Percentiles rank a stretch among this genome's conserved stretches.
These are phyloP conservation scores for Phytomonas sp. DNA, from an alignment of 208 protist genomes.

Conservation along the genomic window DNA sequence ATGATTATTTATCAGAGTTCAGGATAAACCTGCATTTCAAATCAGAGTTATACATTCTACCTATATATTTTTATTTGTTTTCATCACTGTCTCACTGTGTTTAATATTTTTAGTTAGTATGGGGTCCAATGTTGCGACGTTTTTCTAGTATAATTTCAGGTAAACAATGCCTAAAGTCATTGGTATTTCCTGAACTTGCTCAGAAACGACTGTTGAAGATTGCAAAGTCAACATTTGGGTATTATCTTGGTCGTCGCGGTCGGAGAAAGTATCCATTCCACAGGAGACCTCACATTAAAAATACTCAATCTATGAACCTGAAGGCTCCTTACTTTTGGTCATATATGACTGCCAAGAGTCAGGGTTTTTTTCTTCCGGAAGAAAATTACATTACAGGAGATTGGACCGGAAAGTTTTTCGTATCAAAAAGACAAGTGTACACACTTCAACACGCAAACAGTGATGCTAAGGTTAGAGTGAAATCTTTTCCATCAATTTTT, in stretches of 20 bases:
- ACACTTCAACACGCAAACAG: conserved; percentile 84
- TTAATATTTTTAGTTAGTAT: neutral
- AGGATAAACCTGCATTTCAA: conserved; percentile 3
- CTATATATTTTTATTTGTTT: conserved; percentile 14
- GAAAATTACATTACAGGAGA: conserved; percentile 91
- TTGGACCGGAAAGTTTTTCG: conserved; percentile 89
- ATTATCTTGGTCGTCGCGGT: conserved; percentile 73
- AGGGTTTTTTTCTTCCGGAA: conserved; percentile 65
- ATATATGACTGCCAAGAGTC: conserved; percentile 82
- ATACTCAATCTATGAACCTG: conserved; percentile 79
- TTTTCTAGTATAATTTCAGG: conserved; percentile 15
- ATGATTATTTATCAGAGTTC: neutral
- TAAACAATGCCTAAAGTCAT: neutral
- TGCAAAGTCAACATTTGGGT: conserved; percentile 86
- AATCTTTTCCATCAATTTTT: conserved; percentile 83
- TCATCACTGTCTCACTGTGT: neutral
- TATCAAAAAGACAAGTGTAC: conserved; percentile 84
- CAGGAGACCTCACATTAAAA: conserved; percentile 73
- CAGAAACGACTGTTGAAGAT: conserved; percentile 82
- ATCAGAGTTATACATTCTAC: conserved; percentile 4
- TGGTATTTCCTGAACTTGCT: conserved; percentile 9
- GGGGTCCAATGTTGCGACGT: conserved; percentile 28
- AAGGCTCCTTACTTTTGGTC: conserved; percentile 85
- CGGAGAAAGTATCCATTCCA: conserved; percentile 79
- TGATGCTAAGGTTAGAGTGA: conserved; percentile 74